Evolutionary conservation across 1,139 yeast genomes (phyloP).

Genomic region (Sugiyamaella pinicola): DNA sequence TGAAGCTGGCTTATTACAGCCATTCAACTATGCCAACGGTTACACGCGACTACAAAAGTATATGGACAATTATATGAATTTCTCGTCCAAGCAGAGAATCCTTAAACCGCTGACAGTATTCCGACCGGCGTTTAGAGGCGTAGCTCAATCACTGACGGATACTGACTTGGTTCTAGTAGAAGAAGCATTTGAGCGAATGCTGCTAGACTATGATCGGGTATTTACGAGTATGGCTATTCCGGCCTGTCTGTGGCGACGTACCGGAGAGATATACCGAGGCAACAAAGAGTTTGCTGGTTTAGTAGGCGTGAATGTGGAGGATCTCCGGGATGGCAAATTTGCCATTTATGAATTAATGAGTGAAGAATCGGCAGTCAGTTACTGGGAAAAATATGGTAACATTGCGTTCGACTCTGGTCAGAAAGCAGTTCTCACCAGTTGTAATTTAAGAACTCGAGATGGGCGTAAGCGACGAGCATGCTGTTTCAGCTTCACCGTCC

Average conservation of each 20-base stretch:
- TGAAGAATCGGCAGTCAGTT: slow-evolving; percentile 96
- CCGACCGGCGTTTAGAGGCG: slow-evolving; percentile 92
- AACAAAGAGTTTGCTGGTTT: slow-evolving; percentile 95
- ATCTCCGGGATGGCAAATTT: slow-evolving; percentile 85
- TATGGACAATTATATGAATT: slow-evolving; percentile 92
- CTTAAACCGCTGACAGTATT: slow-evolving; percentile 82
- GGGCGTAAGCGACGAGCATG: slow-evolving; percentile 83
- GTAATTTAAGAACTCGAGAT: slow-evolving; percentile 81
- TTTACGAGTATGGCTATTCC: slow-evolving; percentile 98
- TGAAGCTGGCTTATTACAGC: slow-evolving; percentile 90
- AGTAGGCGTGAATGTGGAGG: slow-evolving; percentile 92
- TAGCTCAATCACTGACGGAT: slow-evolving; percentile 87
- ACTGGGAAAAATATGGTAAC: slow-evolving; percentile 97
- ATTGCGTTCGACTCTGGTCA: slow-evolving; percentile 96
- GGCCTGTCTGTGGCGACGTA: slow-evolving; percentile 95
- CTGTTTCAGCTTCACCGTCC: slow-evolving; percentile 90
- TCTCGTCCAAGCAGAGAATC: slow-evolving; percentile 82
- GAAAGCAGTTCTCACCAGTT: slow-evolving; percentile 91
- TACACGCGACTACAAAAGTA: slow-evolving; percentile 86
- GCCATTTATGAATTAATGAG: slow-evolving; percentile 95
- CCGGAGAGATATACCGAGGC: slow-evolving; percentile 95
- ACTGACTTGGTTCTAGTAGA: slow-evolving; percentile 91
- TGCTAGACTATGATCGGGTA: slow-evolving; percentile 90
- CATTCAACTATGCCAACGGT: slow-evolving; percentile 92
- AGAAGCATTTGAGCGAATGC: slow-evolving; percentile 91